Base-by-base conservation (phyloP, 2,329 filamentous ascomycete species). In the Penicillium aurantiogriseum region DNA sequence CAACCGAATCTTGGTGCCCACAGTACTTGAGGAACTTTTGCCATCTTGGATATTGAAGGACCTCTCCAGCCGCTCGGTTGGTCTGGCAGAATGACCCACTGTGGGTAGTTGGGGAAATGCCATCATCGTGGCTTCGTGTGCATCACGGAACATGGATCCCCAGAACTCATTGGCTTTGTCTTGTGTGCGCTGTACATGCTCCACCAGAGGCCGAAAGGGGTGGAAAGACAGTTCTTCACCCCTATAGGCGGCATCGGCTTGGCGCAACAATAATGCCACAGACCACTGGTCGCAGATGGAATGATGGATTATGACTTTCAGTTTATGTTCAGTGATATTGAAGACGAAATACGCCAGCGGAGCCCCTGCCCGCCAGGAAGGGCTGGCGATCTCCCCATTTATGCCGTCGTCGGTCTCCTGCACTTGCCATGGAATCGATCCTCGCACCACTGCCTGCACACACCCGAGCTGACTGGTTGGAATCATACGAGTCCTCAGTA, bases 201-300 rank as follows among this genome's bases (percentile, higher is more conserved):
- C 59, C 11, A 63, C 54, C 4, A 63, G n/a, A 8, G 61, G 61
- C 5, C 62, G 51, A 39, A 63, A 64, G 5, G 61, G 57, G 5
- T 42, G 54, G 11, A 10, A 19, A 4, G n/a, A 5, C 3, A 64
- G 45, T n/a, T 47, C 35, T 15, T 55, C 17, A 19, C 62, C 60
- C 5, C 27, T 42, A 31, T 61, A 64, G n/a, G 63, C 62, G 13
- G 38, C 48, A 5, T 54, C 54, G 0, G 48, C 51, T 31, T 65
- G 48, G 3, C 49, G 51, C 45, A 64, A 19, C 11, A 65, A 48
- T 10, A 63, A 40, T 19, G 51, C 62, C 29, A 65, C 60, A 3
- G 63, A 65, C 63, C 63, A 65, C 33, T 58, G 46, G 19, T 65
- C 63, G 31, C 62, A 63, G n/a, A 64, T 54, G 3, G 62, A 54